Evolutionary conservation across 805 yeast species (phyloP).

Genomic region (Grigorovia yakushimaensis): DNA sequence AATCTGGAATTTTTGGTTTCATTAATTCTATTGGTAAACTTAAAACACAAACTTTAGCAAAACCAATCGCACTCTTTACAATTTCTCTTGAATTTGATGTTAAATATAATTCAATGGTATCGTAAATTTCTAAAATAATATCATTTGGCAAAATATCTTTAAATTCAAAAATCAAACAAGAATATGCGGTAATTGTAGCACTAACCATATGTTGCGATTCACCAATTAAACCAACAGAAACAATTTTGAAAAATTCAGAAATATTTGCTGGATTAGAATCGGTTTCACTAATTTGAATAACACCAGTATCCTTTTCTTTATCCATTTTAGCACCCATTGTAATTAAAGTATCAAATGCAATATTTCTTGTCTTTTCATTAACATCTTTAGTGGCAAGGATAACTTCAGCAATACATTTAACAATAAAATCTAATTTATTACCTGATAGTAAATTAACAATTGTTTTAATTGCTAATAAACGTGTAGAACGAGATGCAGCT

Average conservation of each 20-base stretch:
- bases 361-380: constrained; percentile 82
- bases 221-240: constrained; percentile 93
- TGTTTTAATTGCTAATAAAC: constrained; percentile 58
- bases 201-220: constrained; percentile 92
- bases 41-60: constrained; percentile 79
- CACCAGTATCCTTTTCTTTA: constrained; percentile 45
- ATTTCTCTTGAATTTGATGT: constrained; percentile 89
- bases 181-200: constrained; percentile 86
- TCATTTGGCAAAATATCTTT: constrained; percentile 51
- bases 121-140: constrained; percentile 61
- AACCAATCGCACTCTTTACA: constrained; percentile 89
- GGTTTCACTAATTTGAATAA: constrained; percentile 43
- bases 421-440: constrained; percentile 63
- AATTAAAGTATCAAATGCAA: constrained; percentile 65
- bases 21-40: constrained; percentile 73
- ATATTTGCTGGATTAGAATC: constrained; percentile 42
- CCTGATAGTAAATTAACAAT: constrained; percentile 55
- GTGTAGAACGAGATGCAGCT: constrained; percentile 64
- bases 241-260: constrained; percentile 82
- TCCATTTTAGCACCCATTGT: constrained; percentile 72
- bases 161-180: constrained; percentile 82
- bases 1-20: constrained; percentile 50
- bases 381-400: constrained; percentile 85
- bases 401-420: constrained; percentile 74
- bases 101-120: constrained; percentile 81